Evolutionary conservation across 208 protist species (phyloP), one percentile per base, ranked within the genome.

Genomic region (Acanthamoeba healyi): DNA sequence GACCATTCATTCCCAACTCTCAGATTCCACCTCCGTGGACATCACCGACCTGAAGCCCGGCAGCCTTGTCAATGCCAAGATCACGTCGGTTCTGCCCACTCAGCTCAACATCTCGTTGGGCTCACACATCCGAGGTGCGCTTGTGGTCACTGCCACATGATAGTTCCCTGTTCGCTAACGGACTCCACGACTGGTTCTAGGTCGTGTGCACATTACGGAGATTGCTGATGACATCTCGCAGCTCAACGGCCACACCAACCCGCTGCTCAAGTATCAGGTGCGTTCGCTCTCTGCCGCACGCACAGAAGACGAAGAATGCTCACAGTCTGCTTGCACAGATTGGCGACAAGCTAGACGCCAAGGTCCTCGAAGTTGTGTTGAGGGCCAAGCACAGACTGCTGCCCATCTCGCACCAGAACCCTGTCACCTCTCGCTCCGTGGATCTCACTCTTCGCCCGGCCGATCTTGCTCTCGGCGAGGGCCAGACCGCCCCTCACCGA

Each of bases 401-500:
- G 38, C 89, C 89, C 58, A 93, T 93, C n/a, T 93, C 89, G 29
- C 89, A 93, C 42, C 34, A 93, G 49, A 93, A 93, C 49, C 89
- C 89, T 0, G 89, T 82, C 38, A 44, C 36, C 40, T 93, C 89
- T 0, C 89, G 26, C 42, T 82, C 65, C 1, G 67, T 81, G 32
- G 89, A 93, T 15, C 67, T 93, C 89, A 93, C 54, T 15, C 15
- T 93, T 36, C 61, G 70, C 3, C 65, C 89, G 29, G 40, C 63
- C 24, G 89, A 93, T 40, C 24, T 93, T 32, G 70, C 61, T 1
- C 89, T 93, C 24, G 58, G 58, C 32, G 65, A 26, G 29, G 42
- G 42, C n/a, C 58, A 49, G 7, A 6, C 24, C 34, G 89, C 65
- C 46, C 15, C 36, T 4, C 67, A 10, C 32, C 61, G 46, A 6